Evolutionary conservation across 2,329 filamentous ascomycete species (phyloP), one percentile per base, ranked within the genome.

Genomic region (Orbilia ellipsospora): DNA sequence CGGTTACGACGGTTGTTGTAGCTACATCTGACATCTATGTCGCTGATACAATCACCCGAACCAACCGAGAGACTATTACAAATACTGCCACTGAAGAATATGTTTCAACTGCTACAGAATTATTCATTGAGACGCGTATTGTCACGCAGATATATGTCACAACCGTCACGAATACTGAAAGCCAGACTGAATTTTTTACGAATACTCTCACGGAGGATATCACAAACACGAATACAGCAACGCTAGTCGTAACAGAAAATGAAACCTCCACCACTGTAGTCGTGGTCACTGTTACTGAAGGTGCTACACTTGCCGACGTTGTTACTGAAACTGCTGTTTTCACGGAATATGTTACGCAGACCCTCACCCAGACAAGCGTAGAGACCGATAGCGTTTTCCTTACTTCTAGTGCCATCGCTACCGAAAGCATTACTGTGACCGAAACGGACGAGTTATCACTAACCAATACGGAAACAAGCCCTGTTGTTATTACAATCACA

Each of bases 81-180:
- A 62, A 50, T 26, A 69, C 57, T 31, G 57, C 56, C 20, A 69
- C 65, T 13, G 57, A 62, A 15, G 44, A 55, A 26, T 18, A 23
- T 15, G 48, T 50, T 4, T 20, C 36, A 10, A 69, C 65, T 0
- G 26, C 31, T 5, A 60, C 55, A 8, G 4, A 62, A 20, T 62
- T 16, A 4, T 48, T 62, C 36, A 62, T 45, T 23, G 56, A 62
- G 40, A 69, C 57, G 1, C 62, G 56, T 20, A 13, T 55, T 45
- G 62, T 56, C 8, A 62, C 57, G 12, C 56, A 62, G 20, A 54
- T 20, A 2, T 1, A n/a, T 12, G 44, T 40, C 1, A 28, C 36
- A n/a, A 68, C 64, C 6, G 44, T 60, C 13, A 68, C 64, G 31
- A 40, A 40, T 23, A 56, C 50, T 5, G 64, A 61, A 45, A 55